phyloP scores from a whole-genome alignment of 169 alveolate species.

The Neospora caninum region DNA sequence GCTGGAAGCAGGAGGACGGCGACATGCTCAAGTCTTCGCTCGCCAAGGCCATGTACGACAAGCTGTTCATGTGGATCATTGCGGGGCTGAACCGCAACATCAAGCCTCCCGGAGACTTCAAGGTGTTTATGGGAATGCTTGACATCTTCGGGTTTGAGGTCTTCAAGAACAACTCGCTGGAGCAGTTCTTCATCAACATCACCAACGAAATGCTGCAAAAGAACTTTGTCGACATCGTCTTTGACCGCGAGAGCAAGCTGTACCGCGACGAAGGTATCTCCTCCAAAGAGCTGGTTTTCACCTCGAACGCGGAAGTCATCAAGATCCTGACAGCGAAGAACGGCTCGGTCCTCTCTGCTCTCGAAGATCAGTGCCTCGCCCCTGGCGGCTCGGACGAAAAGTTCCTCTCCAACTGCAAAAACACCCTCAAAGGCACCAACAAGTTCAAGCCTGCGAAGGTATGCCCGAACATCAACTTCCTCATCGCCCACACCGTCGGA shows the following conservation, averaged over 20 bases:
- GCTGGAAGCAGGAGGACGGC: conserved; percentile 87
- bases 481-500: conserved; percentile 90
- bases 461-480: conserved; percentile 85
- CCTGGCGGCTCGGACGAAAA: conserved; percentile 92
- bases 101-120: conserved; percentile 88
- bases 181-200: conserved; percentile 96
- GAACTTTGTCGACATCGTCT: conserved; percentile 85
- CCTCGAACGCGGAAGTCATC: conserved; percentile 68
- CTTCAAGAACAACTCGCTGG: conserved; percentile 96
- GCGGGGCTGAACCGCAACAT: conserved; percentile 92
- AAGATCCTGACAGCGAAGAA: conserved; percentile 73
- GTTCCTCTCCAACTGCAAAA: conserved; percentile 80
- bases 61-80: conserved; percentile 95
- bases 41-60: conserved; percentile 96
- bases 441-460: conserved; percentile 83
- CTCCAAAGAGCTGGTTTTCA: conserved; percentile 64
- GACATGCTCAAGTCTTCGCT: conserved; percentile 88
- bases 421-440: conserved; percentile 61
- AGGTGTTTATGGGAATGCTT: conserved; percentile 84
- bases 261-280: conserved; percentile 70
- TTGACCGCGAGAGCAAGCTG: conserved; percentile 64
- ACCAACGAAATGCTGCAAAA: conserved; percentile 98
- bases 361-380: conserved; percentile 92
- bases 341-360: conserved; percentile 80
- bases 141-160: conserved; percentile 99